These are phyloP conservation scores for Silene conica DNA, from an alignment of 148 eudicot species.

Conservation along the genomic window DNA sequence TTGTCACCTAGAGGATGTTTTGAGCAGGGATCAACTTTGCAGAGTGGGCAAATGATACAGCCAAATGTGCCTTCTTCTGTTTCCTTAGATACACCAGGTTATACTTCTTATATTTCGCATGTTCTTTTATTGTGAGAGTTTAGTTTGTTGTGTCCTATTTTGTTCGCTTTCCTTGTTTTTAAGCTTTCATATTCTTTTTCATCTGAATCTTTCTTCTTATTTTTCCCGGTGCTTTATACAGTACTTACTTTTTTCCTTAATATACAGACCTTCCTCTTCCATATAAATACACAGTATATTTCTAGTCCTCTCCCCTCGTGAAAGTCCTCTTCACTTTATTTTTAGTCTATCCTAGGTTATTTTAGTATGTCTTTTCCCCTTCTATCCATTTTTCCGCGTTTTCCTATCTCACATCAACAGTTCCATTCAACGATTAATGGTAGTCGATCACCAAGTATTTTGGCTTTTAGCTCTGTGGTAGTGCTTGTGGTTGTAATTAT, in stretches of 20 bases:
- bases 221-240: not conserved
- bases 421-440: not conserved
- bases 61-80: constrained; percentile 38
- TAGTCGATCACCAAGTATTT: not conserved
- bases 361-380: not conserved
- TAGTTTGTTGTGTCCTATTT: not conserved
- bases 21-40: constrained; percentile 42
- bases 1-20: constrained; percentile 57
- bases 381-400: not conserved
- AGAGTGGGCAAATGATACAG: constrained; percentile 42
- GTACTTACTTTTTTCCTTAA: not conserved
- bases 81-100: constrained; percentile 27
- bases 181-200: not conserved
- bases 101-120: constrained; percentile 23
- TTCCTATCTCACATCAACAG: not conserved
- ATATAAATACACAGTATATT: not conserved
- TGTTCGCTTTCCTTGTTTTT: not conserved
- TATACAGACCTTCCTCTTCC: not conserved
- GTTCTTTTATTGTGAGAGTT: not conserved
- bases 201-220: not conserved
- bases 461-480: not conserved
- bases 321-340: not conserved
- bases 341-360: not conserved
- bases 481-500: not conserved
- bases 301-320: not conserved